phyloP scores from a whole-genome alignment of 106 monocot species.

The Ottelia alismoides region DNA sequence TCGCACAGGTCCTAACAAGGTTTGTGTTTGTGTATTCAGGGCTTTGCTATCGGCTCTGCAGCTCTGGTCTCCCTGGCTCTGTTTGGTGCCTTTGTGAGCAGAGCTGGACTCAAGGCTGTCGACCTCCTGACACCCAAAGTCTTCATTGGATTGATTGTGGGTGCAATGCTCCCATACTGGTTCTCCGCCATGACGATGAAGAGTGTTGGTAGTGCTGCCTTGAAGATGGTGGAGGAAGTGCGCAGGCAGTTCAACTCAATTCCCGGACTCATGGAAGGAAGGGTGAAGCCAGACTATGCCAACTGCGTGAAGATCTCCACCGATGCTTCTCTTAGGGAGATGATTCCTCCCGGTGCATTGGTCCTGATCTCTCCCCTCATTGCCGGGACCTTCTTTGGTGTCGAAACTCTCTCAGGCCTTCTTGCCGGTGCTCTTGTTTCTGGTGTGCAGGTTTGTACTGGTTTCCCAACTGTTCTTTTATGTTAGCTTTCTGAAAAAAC shows the following conservation, averaged over 20 bases:
- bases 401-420: conserved; percentile 52
- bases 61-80: conserved; percentile 16
- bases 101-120: conserved; percentile 34
- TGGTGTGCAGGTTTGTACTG: conserved; percentile 39
- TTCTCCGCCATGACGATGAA: conserved; percentile 70
- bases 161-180: conserved; percentile 76
- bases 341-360: conserved; percentile 44
- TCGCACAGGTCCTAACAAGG: too few species aligned
- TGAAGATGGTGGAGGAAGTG: conserved; percentile 67
- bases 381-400: conserved; percentile 52
- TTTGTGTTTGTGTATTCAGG: conserved; percentile 17
- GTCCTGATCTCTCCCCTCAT: conserved; percentile 48
- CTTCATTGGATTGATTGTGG: conserved; percentile 49
- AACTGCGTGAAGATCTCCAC: conserved; percentile 64
- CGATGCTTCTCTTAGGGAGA: conserved; percentile 35
- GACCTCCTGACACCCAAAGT: conserved; percentile 47
- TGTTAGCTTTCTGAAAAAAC: too few species aligned
- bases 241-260: conserved; percentile 52
- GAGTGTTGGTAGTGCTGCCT: conserved; percentile 51
- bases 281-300: conserved; percentile 45
- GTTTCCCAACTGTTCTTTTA: not conserved
- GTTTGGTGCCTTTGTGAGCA: conserved; percentile 54
- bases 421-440: conserved; percentile 59
- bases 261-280: conserved; percentile 58
- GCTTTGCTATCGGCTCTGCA: conserved; percentile 56